Evolutionary conservation across 163 green algal genomes (phyloP).

Genomic region (Scenedesmus sp.): DNA sequence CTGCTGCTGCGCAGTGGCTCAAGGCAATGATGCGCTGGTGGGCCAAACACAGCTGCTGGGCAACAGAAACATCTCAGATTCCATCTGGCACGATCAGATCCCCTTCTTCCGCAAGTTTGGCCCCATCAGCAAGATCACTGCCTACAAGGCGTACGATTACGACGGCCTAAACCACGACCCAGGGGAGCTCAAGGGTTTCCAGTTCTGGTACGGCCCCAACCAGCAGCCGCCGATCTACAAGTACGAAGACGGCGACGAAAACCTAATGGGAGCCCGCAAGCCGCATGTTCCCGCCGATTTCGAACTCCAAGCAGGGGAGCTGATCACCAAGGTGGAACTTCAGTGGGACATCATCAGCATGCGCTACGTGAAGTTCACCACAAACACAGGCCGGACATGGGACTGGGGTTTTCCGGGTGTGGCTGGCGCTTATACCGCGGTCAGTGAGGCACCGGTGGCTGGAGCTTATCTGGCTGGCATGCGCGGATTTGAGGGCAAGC

Average conservation of each 20-base stretch:
- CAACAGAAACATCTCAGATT: constrained; percentile 42
- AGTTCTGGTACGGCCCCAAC: constrained; percentile 43
- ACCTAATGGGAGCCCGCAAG: constrained; percentile 42
- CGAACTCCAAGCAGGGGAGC: not conserved
- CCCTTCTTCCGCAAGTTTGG: constrained; percentile 22
- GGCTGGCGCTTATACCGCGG: not conserved
- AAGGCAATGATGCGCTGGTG: constrained; percentile 10
- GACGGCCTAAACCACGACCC: constrained; percentile 39
- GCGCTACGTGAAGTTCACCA: constrained; percentile 35
- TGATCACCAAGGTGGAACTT: constrained; percentile 21
- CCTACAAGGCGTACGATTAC: constrained; percentile 32
- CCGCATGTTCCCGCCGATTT: constrained; percentile 23
- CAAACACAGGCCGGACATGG: not conserved
- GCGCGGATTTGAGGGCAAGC: constrained; percentile 49
- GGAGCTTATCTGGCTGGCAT: constrained; percentile 48
- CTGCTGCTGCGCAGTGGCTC: constrained; percentile 4
- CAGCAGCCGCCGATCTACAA: constrained; percentile 33
- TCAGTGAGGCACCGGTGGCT: not conserved
- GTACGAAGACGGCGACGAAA: constrained; percentile 33
- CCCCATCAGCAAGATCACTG: constrained; percentile 36
- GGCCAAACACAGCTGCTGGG: constrained; percentile 42
- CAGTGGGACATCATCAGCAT: constrained; percentile 48
- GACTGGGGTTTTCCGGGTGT: constrained; percentile 39
- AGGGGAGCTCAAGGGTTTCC: constrained; percentile 51
- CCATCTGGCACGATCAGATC: constrained; percentile 44